Conservation (phyloP, 2,329 filamentous ascomycete genomes). For the Penicillium sp. region DNA sequence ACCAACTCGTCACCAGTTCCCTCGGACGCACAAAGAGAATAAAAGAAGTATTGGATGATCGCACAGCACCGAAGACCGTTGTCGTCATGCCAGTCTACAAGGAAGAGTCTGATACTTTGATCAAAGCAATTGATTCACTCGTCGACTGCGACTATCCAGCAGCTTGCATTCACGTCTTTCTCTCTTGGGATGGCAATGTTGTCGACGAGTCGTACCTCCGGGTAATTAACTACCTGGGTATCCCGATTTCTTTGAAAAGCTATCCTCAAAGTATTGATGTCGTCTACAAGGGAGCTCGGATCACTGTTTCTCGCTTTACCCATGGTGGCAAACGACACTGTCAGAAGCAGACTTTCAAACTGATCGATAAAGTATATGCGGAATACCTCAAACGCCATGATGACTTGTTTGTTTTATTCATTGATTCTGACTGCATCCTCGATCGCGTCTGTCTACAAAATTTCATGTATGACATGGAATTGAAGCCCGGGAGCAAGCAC, state of each 20-base stretch:
- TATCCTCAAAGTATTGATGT: conserved; percentile 93
- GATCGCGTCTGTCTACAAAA: conserved; percentile 92
- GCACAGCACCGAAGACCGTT: conserved; percentile 88
- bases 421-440: conserved; percentile 95
- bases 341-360: conserved; percentile 88
- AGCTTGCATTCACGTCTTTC: conserved; percentile 89
- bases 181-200: conserved; percentile 90
- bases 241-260: conserved; percentile 70
- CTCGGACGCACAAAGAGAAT: conserved; percentile 81
- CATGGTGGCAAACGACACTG: conserved; percentile 94
- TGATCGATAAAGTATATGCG: conserved; percentile 90
- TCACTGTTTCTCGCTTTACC: conserved; percentile 89
- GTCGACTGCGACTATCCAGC: conserved; percentile 93
- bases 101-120: conserved; percentile 80
- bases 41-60: conserved; percentile 81
- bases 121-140: conserved; percentile 87
- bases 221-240: conserved; percentile 82
- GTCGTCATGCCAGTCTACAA: conserved; percentile 98
- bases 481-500: conserved; percentile 87
- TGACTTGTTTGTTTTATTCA: conserved; percentile 93
- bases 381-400: conserved; percentile 86
- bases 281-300: conserved; percentile 76
- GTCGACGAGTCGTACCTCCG: conserved; percentile 88
- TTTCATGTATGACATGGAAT: conserved; percentile 98
- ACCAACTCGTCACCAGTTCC: conserved; percentile 85